Percentiles rank a stretch among this genome's conserved stretches.
phyloP scores from a whole-genome alignment of 169 alveolate genomes.

The Plasmodium inui region DNA sequence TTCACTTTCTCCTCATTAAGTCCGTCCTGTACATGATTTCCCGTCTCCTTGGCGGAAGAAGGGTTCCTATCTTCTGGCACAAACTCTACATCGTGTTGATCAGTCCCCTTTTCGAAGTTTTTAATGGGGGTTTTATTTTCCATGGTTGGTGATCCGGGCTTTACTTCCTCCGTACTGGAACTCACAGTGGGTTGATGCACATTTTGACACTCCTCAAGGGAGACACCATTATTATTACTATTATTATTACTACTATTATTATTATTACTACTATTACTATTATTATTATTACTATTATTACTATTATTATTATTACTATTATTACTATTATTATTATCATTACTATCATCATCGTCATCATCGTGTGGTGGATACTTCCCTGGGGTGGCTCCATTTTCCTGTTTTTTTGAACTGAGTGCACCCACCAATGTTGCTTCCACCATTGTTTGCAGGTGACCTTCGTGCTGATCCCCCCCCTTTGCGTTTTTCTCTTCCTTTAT shows the following conservation, averaged over 20 bases:
- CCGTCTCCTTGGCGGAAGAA: not conserved
- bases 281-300: not conserved
- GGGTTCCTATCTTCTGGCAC: not conserved
- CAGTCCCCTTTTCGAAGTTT: constrained; percentile 10
- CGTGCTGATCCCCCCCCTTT: not conserved
- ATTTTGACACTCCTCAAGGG: not conserved
- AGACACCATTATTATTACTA: not conserved
- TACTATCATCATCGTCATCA: not conserved
- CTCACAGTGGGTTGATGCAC: not conserved
- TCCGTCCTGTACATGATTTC: not conserved
- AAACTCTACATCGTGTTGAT: constrained; percentile 2
- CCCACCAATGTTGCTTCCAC: not conserved
- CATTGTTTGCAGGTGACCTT: not conserved
- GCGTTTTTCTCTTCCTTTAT: not conserved
- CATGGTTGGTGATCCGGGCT: not conserved
- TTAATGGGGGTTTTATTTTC: not conserved
- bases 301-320: not conserved
- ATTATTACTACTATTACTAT: not conserved
- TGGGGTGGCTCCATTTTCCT: not conserved
- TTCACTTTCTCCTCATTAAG: not conserved
- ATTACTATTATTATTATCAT: not conserved
- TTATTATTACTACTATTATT: not conserved
- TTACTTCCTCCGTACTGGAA: not conserved
- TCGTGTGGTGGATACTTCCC: not conserved
- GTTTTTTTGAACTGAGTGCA: not conserved